Evolutionary conservation across 768 basidiomycete genomes (phyloP).

Genomic region (Tricholoma saponaceum): DNA sequence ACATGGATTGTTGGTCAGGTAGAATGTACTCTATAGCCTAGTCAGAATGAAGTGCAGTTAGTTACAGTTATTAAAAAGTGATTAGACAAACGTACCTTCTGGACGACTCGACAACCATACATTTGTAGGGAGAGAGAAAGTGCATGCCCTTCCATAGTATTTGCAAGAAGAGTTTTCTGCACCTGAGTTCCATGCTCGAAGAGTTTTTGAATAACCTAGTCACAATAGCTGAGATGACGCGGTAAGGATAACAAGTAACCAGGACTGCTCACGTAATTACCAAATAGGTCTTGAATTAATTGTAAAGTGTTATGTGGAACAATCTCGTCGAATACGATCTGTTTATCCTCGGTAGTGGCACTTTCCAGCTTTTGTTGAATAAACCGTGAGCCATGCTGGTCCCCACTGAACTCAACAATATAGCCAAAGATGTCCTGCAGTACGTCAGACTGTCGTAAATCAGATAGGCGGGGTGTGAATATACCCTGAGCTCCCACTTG

Average conservation of each 20-base stretch:
- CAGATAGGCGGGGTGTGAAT: slow-evolving; percentile 17
- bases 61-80: neutral
- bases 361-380: slow-evolving; percentile 85
- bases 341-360: slow-evolving; percentile 75
- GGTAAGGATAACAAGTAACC: neutral
- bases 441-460: slow-evolving; percentile 9
- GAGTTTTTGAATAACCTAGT: slow-evolving; percentile 87
- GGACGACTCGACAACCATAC: slow-evolving; percentile 95
- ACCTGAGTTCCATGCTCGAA: slow-evolving; percentile 80
- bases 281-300: slow-evolving; percentile 90
- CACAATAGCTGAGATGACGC: neutral
- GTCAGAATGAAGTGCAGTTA: slow-evolving; percentile 9
- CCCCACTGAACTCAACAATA: slow-evolving; percentile 87
- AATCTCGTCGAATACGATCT: slow-evolving; percentile 83
- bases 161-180: slow-evolving; percentile 69
- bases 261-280: slow-evolving; percentile 75
- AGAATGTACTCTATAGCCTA: slow-evolving; percentile 83
- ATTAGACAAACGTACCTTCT: slow-evolving; percentile 57
- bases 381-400: slow-evolving; percentile 98
- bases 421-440: slow-evolving; percentile 80
- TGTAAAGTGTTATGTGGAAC: slow-evolving; percentile 69
- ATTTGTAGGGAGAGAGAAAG: slow-evolving; percentile 79
- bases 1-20: slow-evolving; percentile 69
- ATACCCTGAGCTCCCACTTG: slow-evolving; percentile 79
- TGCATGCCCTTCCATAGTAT: slow-evolving; percentile 74